These are phyloP conservation scores for Leccinum longicurvipes DNA, from an alignment of 768 basidiomycete species.

Conservation along the genomic window DNA sequence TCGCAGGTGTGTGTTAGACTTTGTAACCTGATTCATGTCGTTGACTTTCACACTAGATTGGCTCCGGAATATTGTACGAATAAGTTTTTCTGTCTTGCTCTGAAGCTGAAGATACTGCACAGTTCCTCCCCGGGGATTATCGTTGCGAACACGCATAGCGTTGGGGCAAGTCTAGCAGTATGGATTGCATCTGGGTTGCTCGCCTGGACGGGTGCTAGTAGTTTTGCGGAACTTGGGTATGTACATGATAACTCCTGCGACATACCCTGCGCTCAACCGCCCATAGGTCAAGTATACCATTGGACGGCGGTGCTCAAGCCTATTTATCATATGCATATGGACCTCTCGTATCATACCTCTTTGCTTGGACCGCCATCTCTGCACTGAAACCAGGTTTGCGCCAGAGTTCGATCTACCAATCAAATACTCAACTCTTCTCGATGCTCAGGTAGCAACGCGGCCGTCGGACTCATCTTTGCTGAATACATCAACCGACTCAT, in stretches of 20 bases:
- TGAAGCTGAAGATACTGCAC: slow-evolving; percentile 1
- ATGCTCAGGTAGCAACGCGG: slow-evolving; percentile 64
- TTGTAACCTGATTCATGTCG: neutral
- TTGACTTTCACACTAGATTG: slow-evolving; percentile 50
- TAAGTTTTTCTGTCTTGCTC: slow-evolving; percentile 14
- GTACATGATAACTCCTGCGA: slow-evolving; percentile 23
- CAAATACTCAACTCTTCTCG: slow-evolving; percentile 1
- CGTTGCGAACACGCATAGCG: slow-evolving; percentile 82
- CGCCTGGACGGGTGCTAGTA: slow-evolving; percentile 94
- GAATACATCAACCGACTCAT: slow-evolving; percentile 92
- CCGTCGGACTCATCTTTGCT: slow-evolving; percentile 84
- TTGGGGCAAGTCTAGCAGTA: slow-evolving; percentile 83
- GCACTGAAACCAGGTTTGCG: slow-evolving; percentile 75
- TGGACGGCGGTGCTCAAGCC: slow-evolving; percentile 60
- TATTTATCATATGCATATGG: slow-evolving; percentile 90
- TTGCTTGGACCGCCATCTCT: slow-evolving; percentile 92
- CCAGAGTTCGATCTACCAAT: neutral
- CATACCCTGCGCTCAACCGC: neutral
- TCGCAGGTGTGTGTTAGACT: slow-evolving; percentile 50
- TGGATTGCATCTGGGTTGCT: slow-evolving; percentile 84
- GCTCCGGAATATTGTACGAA: slow-evolving; percentile 89
- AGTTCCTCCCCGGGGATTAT: slow-evolving; percentile 93
- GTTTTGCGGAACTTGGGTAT: slow-evolving; percentile 88
- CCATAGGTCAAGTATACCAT: slow-evolving; percentile 31
- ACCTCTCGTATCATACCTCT: slow-evolving; percentile 83